Base-by-base conservation (phyloP, 1,284 basidiomycete genomes). In the Ganoderma boninense region DNA sequence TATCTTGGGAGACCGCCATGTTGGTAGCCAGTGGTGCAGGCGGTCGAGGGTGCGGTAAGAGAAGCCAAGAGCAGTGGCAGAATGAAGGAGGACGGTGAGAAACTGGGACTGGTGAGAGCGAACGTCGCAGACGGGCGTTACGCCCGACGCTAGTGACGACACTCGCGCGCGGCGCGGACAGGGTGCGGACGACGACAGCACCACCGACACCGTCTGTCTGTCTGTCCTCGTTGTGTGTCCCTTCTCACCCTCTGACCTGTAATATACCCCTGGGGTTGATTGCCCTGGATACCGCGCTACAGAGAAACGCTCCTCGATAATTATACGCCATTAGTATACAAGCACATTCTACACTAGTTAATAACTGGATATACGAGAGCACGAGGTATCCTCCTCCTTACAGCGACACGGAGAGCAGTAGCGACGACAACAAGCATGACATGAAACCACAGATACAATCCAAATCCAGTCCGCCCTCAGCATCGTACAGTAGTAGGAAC, bases 1-100 rank as follows among this genome's bases (percentile, higher is more conserved):
- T 87, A 62, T 89, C 88, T 71, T 84, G 81, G 18, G 84, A 76
- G 68, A 80, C 81, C 10, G 71, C 71, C 77, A 79, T 43, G 23
- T 13, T 38, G 23, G 43, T 38, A 46, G 56, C 56, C 44, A 23
- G 23, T 26, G 23, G 49, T 52, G 49, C 10, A 52, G 46, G 49
- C 49, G 11, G 49, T 52, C 23, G 23, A 52, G 26, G 26, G 49
- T 23, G 49, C 23, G 49, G 49, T 23, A 23, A 52, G 23, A 26
- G 23, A 13, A 52, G 13, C 49, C 23, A 23, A 26, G 49, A 52
- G 49, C 49, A 52, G 26, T 23, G 11, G 20, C 23, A 14, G 49
- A 38, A 6, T 38, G 7, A 10, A 52, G 49, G 49, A 10, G 5
- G 23, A 23, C 23, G 26, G 14, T 23, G 4, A 23, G 49, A 52